These are phyloP conservation scores for Geotrichum klebahnii DNA, from an alignment of 1,139 yeast species.

Conservation along the genomic window DNA sequence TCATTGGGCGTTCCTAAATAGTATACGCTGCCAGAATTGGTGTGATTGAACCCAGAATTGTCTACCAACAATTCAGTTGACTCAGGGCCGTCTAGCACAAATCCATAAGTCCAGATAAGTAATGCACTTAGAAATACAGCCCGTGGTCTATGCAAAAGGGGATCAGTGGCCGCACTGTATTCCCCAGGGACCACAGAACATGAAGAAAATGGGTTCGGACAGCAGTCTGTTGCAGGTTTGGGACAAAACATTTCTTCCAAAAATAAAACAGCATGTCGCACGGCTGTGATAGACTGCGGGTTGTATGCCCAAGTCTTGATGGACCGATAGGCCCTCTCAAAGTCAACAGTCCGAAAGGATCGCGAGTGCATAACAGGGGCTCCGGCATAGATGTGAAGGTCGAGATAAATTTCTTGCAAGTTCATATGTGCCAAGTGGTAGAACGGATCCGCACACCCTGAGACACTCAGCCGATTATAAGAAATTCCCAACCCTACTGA, in stretches of 20 bases:
- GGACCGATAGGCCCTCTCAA: slow-evolving; percentile 17
- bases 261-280: slow-evolving; percentile 32
- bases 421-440: slow-evolving; percentile 70
- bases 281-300: slow-evolving; percentile 3
- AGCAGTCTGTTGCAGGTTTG: slow-evolving; percentile 5
- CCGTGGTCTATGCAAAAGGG: slow-evolving; percentile 53
- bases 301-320: slow-evolving; percentile 9
- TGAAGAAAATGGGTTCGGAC: slow-evolving; percentile 17
- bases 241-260: slow-evolving; percentile 32
- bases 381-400: slow-evolving; percentile 74
- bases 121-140: slow-evolving; percentile 52
- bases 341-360: slow-evolving; percentile 41
- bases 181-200: slow-evolving; percentile 36
- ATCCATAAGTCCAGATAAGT: slow-evolving; percentile 58
- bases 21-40: neutral
- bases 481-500: slow-evolving; percentile 8
- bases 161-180: slow-evolving; percentile 50
- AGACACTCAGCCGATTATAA: slow-evolving; percentile 21
- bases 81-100: slow-evolving; percentile 55
- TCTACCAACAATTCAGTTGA: slow-evolving; percentile 28
- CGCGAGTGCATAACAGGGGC: slow-evolving; percentile 61
- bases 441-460: slow-evolving; percentile 34
- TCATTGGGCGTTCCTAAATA: neutral
- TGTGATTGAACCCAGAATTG: neutral
- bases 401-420: slow-evolving; percentile 68